A percentile compares a stretch with the other conserved stretches of the same genome.
Evolutionary conservation across 2,329 filamentous ascomycete genomes (phyloP).

Genomic region (Clarireedia sp.): DNA sequence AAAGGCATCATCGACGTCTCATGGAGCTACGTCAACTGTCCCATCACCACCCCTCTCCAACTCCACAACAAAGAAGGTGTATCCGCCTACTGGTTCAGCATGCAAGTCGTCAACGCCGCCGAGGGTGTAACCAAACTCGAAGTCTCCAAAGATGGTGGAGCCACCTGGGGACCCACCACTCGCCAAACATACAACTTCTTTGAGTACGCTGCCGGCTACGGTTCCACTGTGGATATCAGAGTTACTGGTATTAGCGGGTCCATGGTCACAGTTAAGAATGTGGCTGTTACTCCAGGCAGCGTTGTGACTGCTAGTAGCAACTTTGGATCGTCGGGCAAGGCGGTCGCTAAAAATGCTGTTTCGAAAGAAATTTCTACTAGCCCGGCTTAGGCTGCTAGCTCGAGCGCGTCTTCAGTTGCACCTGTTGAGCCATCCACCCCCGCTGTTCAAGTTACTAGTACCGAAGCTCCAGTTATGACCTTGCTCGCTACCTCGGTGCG

Average conservation of each 20-base stretch:
- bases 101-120: constrained; percentile 59
- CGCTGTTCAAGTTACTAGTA: background rate
- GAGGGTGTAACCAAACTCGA: constrained; percentile 48
- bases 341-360: too few species aligned
- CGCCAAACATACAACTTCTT: constrained; percentile 54
- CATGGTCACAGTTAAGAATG: constrained; percentile 42
- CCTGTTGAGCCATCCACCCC: background rate
- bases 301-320: constrained; percentile 21
- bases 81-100: constrained; percentile 47
- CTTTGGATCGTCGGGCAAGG: constrained; percentile 13
- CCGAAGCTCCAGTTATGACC: background rate
- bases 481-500: background rate
- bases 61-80: constrained; percentile 47
- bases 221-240: constrained; percentile 46
- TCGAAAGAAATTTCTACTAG: background rate
- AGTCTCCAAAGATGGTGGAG: constrained; percentile 52
- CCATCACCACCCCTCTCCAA: constrained; percentile 40
- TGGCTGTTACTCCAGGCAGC: constrained; percentile 32
- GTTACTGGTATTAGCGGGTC: constrained; percentile 47
- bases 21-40: constrained; percentile 44
- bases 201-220: constrained; percentile 49
- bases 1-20: constrained; percentile 41
- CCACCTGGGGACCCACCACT: constrained; percentile 48
- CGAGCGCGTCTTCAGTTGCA: background rate
- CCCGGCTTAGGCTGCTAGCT: background rate